Evolutionary conservation across 1,284 basidiomycete genomes (phyloP).

Genomic region (Cystobasidium sp.): DNA sequence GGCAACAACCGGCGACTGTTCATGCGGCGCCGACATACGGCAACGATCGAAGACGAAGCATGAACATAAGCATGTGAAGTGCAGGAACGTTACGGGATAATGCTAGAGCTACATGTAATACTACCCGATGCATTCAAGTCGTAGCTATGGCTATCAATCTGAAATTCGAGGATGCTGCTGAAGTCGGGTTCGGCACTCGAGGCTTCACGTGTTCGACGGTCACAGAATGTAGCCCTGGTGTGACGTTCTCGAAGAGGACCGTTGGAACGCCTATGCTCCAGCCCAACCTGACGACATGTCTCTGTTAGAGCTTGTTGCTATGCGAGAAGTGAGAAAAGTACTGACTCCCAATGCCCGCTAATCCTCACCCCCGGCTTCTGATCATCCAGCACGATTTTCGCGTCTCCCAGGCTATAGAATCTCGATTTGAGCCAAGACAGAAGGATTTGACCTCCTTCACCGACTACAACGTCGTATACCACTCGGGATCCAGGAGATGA

Average conservation of each 20-base stretch:
- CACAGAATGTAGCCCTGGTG: conserved; percentile 45
- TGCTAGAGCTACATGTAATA: not conserved
- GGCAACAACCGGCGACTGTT: no score
- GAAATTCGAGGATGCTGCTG: conserved; percentile 43
- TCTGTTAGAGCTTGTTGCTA: not conserved
- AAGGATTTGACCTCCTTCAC: conserved; percentile 42
- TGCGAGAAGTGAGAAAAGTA: not conserved
- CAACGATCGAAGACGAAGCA: no score
- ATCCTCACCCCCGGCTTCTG: not conserved
- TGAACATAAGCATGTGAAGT: no score
- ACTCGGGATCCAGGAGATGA: conserved; percentile 44
- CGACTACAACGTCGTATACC: conserved; percentile 44
- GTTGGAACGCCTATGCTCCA: conserved; percentile 51
- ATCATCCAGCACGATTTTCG: conserved; percentile 35
- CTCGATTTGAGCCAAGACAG: conserved; percentile 46
- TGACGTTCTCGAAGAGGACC: conserved; percentile 42
- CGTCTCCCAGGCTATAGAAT: conserved; percentile 48
- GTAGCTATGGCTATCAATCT: conserved; percentile 47
- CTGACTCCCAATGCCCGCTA: conserved; percentile 14
- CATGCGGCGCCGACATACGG: no score
- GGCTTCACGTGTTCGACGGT: conserved; percentile 46
- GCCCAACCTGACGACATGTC: conserved; percentile 26
- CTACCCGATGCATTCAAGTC: not conserved
- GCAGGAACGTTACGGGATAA: not conserved
- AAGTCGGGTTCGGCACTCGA: conserved; percentile 32